These are phyloP conservation scores for Cryptococcus hybrid DNA, from an alignment of 1,284 basidiomycete genomes.

Conservation along the genomic window DNA sequence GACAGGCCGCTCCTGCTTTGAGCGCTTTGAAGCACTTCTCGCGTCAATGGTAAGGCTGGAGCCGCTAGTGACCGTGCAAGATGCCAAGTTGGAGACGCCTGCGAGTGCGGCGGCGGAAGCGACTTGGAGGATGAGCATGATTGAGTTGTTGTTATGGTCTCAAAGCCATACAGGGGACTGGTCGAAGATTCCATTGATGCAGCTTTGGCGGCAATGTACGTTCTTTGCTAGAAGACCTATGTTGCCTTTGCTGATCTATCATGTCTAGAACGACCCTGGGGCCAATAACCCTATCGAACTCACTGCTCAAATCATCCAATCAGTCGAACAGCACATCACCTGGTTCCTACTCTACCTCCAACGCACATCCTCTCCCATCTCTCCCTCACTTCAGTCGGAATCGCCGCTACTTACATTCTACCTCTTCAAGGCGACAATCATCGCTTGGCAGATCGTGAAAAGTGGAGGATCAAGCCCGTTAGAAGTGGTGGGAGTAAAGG, in stretches of 20 bases:
- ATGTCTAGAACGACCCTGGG: background rate
- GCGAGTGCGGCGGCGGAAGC: constrained; percentile 12
- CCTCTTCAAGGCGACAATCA: constrained; percentile 28
- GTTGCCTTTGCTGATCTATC: background rate
- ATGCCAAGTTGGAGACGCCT: background rate
- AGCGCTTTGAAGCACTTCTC: constrained; percentile 25
- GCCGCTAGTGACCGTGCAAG: constrained; percentile 4
- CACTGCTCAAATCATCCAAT: constrained; percentile 11
- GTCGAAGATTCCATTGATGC: constrained; percentile 30
- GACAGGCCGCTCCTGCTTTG: constrained; percentile 29
- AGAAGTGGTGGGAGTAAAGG: constrained; percentile 4
- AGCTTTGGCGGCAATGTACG: constrained; percentile 33
- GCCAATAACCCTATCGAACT: constrained; percentile 12
- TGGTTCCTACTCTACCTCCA: constrained; percentile 31
- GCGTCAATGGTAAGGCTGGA: constrained; percentile 16
- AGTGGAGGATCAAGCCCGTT: constrained; percentile 9
- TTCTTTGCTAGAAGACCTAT: background rate
- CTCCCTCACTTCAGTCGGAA: constrained; percentile 5
- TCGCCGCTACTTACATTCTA: constrained; percentile 30
- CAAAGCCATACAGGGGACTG: constrained; percentile 30
- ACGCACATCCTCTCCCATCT: background rate
- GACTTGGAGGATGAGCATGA: constrained; percentile 31
- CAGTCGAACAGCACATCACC: constrained; percentile 21
- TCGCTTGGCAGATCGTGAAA: constrained; percentile 28
- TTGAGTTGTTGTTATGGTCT: constrained; percentile 32